phyloP scores from a whole-genome alignment of 1,284 basidiomycete species.

The Boletus sp. region DNA sequence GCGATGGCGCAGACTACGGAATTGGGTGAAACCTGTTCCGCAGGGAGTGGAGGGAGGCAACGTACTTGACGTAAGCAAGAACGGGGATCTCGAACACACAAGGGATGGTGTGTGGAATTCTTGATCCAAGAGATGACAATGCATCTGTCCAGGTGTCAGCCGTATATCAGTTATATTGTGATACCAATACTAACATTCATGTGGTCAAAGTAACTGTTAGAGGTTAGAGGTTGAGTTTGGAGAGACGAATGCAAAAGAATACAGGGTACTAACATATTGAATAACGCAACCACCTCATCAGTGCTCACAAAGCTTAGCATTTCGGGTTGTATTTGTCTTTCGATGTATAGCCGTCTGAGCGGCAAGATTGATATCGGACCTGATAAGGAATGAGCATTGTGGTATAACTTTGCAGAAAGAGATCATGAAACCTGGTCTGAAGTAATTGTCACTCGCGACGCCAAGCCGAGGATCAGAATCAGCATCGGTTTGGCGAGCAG shows the following conservation, averaged over 20 bases:
- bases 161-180: not conserved
- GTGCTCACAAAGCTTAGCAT: constrained; percentile 83
- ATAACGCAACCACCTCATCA: constrained; percentile 86
- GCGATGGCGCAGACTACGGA: constrained; percentile 86
- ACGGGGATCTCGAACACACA: constrained; percentile 89
- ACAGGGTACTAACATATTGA: constrained; percentile 73
- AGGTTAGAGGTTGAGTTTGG: constrained; percentile 14
- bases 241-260: constrained; percentile 12
- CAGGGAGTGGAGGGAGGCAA: constrained; percentile 17
- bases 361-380: constrained; percentile 87
- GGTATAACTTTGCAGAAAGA: not conserved
- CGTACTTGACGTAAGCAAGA: constrained; percentile 89
- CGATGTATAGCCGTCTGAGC: constrained; percentile 83
- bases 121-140: constrained; percentile 73
- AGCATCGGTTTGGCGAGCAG: constrained; percentile 36
- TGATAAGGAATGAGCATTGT: constrained; percentile 12
- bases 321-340: constrained; percentile 86
- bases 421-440: constrained; percentile 75
- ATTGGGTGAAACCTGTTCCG: constrained; percentile 6
- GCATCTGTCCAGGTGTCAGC: constrained; percentile 49
- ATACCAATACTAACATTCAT: constrained; percentile 57
- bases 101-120: constrained; percentile 91
- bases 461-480: constrained; percentile 57
- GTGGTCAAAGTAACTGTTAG: constrained; percentile 68
- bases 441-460: constrained; percentile 90